Evolutionary conservation across 2,329 filamentous ascomycete genomes (phyloP).

Genomic region (Lachnellula hyalina): DNA sequence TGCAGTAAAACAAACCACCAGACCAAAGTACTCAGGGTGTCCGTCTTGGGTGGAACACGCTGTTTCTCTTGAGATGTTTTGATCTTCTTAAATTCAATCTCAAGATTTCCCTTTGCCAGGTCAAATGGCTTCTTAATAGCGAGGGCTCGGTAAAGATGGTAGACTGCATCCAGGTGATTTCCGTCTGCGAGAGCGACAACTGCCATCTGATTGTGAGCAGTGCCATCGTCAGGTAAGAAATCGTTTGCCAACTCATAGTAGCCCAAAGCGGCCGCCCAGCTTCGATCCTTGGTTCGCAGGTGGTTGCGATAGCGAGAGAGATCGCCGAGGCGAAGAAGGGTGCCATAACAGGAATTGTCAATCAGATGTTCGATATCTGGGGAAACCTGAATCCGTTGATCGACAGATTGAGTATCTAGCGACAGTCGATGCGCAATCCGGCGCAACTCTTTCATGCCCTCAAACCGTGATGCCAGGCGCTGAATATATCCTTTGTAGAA

Average conservation of each 20-base stretch:
- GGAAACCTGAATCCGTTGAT: conserved; percentile 20
- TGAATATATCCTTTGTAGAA: conserved; percentile 88
- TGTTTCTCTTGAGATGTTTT: conserved; percentile 48
- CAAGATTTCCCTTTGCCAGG: conserved; percentile 69
- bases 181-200: conserved; percentile 75
- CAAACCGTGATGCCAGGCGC: conserved; percentile 60
- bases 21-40: conserved; percentile 52
- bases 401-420: conserved; percentile 23
- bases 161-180: conserved; percentile 79
- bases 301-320: conserved; percentile 81
- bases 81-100: conserved; percentile 70
- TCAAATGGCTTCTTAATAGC: conserved; percentile 70
- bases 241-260: conserved; percentile 81
- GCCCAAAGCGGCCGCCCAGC: conserved; percentile 73
- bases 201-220: conserved; percentile 84
- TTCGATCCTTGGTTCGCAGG: conserved; percentile 61
- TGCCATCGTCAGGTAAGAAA: conserved; percentile 72
- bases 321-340: conserved; percentile 83
- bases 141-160: conserved; percentile 82
- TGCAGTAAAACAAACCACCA: conserved; percentile 85
- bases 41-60: conserved; percentile 17
- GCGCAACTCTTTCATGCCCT: conserved; percentile 25
- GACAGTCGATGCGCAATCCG: conserved; percentile 29
- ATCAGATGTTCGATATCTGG: conserved; percentile 40
- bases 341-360: conserved; percentile 71